Base-by-base conservation (phyloP, 2,329 filamentous ascomycete genomes). In the Phaeosphaeria sp. region DNA sequence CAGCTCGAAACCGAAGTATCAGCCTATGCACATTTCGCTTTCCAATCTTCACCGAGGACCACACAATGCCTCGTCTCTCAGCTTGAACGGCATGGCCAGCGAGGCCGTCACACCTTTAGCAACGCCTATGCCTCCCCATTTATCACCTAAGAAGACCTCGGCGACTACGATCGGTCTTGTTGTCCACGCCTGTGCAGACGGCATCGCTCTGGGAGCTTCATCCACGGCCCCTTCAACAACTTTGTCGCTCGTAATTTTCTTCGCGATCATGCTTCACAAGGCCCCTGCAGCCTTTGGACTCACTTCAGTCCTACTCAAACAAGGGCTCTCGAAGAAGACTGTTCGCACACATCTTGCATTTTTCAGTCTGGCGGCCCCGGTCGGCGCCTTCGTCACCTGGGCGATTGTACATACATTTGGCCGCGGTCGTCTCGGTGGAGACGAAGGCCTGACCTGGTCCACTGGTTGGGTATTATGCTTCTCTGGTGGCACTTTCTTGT, bases 251-350 rank as follows among this genome's bases (percentile, higher is more conserved):
- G 91, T 99, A 67, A 92, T 99, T 40, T 99, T 99, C 76, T 79
- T 97, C 42, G 95, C 95, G 11, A 95, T 99, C 66, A 96, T 99
- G 91, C 87, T 98, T 6, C 95, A 99, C 78, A 99, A 98, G 80
- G 94, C 93, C 1, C 94, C 93, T 0, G 95, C 95, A 1, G 93
- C 95, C 0, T 99, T 99, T 79, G 95, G 95, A 0, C 81, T 99
- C 48, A 98, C 94, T 0, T 93, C 93, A 1, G 87, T 97, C 1
- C 80, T 99, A 47, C 82, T 99, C 47, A 96, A 94, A 76, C 93
- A 97, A 73, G 95, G 95, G 0, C 82, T 98, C 0, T 92, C 91
- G 13, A 98, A 96, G 77, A 88, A 94, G 44, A 89, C 89, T 9
- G 92, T 93, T 0, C 84, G 94, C 56, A 89, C 89, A 0, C 95